These are phyloP conservation scores for Verticillium tricorpus DNA, from an alignment of 2,329 filamentous ascomycete species.

Conservation along the genomic window DNA sequence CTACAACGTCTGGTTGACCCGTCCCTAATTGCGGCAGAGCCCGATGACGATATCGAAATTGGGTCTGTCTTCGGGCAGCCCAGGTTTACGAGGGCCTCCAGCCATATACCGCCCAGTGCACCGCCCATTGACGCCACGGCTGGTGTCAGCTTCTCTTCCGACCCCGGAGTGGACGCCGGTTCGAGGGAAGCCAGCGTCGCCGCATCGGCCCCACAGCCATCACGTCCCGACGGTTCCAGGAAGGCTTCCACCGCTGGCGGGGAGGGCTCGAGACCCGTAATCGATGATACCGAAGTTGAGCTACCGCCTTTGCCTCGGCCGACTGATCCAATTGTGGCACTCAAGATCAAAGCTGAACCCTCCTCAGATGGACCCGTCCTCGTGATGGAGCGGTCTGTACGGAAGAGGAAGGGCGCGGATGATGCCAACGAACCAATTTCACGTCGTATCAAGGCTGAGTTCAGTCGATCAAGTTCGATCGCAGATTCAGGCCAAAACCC, in stretches of 20 bases:
- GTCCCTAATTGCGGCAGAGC: conserved; percentile 20
- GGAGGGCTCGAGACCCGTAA: not conserved
- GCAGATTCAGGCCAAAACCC: conserved; percentile 17
- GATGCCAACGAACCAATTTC: conserved; percentile 17
- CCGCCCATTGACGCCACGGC: not conserved
- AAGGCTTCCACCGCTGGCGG: not conserved
- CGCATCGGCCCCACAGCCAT: not conserved
- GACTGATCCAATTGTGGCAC: not conserved
- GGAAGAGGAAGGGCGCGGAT: conserved; percentile 36
- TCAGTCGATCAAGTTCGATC: conserved; percentile 21
- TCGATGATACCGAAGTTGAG: conserved; percentile 1
- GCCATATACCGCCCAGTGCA: not conserved
- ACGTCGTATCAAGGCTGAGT: conserved; percentile 39
- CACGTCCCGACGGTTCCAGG: not conserved
- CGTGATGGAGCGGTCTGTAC: conserved; percentile 43
- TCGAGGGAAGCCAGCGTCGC: not conserved
- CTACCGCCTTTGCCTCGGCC: conserved; percentile 23
- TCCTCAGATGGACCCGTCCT: conserved; percentile 49
- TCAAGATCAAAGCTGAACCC: conserved; percentile 41
- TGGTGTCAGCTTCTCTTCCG: conserved; percentile 8
- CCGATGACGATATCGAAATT: not conserved
- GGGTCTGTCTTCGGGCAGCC: conserved; percentile 12
- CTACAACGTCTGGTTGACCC: conserved; percentile 26
- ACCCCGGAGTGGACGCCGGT: conserved; percentile 1
- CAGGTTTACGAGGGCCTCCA: not conserved